Evolutionary conservation across 129 eudicot genomes (phyloP).

Genomic region (Sambucus nigra): DNA sequence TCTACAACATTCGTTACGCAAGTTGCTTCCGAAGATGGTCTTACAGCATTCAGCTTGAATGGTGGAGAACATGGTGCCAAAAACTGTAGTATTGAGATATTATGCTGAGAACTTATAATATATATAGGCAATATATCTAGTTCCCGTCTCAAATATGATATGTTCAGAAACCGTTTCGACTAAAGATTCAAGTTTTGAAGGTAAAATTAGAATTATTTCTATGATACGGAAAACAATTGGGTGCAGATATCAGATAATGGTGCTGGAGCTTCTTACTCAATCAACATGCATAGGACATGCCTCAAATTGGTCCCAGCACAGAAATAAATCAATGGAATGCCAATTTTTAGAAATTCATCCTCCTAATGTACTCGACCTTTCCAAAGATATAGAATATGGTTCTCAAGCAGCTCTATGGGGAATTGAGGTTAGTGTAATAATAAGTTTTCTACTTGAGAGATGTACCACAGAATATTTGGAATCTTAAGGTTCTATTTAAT

Average conservation of each 20-base stretch:
- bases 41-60: too few species aligned
- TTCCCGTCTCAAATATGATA: neutral
- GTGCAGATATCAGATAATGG: slow-evolving; percentile 78
- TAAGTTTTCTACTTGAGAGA: slow-evolving; percentile 7
- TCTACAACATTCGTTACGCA: too few species aligned
- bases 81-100: too few species aligned
- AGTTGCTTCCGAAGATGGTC: too few species aligned
- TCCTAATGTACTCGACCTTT: slow-evolving; percentile 73
- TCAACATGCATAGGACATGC: slow-evolving; percentile 35
- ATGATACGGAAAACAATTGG: slow-evolving; percentile 3
- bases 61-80: too few species aligned
- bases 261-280: slow-evolving; percentile 76
- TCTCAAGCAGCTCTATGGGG: slow-evolving; percentile 98
- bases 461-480: neutral
- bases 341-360: slow-evolving; percentile 72
- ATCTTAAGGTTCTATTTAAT: slow-evolving; percentile 15
- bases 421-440: slow-evolving; percentile 47
- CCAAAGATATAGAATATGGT: slow-evolving; percentile 77
- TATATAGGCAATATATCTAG: neutral
- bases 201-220: too few species aligned
- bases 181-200: too few species aligned
- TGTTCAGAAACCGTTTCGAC: neutral
- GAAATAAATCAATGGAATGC: slow-evolving; percentile 30
- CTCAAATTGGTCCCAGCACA: slow-evolving; percentile 33
- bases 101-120: neutral